Base-by-base conservation (phyloP, 176 grass and related monocot genomes). In the Secale cereale region DNA sequence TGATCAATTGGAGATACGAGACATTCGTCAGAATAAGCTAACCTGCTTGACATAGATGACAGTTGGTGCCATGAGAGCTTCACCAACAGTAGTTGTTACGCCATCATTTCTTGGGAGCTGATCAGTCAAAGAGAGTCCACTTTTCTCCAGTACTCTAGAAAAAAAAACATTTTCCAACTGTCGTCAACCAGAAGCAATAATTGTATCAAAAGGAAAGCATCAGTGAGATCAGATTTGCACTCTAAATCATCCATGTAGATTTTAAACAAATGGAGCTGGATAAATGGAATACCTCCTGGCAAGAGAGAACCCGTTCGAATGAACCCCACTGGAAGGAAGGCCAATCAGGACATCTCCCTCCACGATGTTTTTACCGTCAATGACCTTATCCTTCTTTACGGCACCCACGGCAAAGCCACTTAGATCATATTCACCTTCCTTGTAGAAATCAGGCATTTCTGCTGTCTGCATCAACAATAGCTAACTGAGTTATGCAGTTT, bases 401-500 rank as follows among this genome's bases (percentile, higher is more conserved):
- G 46, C 29, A 70, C 94, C 97, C 76, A 99, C 93, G 76, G 97
- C 97, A 86, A 94, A 99, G 25, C 97, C 93, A 86, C 94, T 99
- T 3, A 99, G 67, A 86, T 99, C 97, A 40, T 99, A 96, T 89
- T 99, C 97, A 79, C 97, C 97, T 4, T 87, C 65, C 2, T 80
- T 85, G 86, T 99, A 99, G 65, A 99, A 99, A 94, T 19, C 94
- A 79, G 97, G 97, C 97, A 99, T 99, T 87, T 99, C 97, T 72
- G 97, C 97, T 10, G 94, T 99, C 97, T 99, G 87, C 22, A 81
- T 64, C 4, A 43, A 37, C 25, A 76, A 83, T 56, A 30, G 22
- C 4, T 13, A 10, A 35, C 31, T 59, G 36, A 87, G 79, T 37
- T 79, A 31, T 75, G 48, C 48, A 52, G 48, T 52, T 19, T 19